Conservation (phyloP, 441 rosid species). For the Pelargonium fulgidum region DNA sequence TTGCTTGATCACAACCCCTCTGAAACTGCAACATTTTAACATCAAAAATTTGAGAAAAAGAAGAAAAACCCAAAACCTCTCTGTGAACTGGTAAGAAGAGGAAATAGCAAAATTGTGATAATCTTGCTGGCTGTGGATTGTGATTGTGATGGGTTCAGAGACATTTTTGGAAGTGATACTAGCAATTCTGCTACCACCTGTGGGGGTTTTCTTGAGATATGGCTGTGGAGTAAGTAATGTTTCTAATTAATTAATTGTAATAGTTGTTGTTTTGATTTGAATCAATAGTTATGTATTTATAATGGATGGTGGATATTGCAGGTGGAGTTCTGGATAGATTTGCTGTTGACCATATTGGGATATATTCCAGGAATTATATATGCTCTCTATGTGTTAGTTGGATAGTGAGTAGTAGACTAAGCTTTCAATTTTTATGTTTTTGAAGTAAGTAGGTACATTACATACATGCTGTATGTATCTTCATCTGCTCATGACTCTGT, state of each 20-base stretch:
- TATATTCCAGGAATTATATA: slow-evolving; percentile 87
- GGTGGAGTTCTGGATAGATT: slow-evolving; percentile 86
- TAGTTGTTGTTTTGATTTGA: neutral
- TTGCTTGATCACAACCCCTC: too few species aligned
- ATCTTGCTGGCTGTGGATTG: neutral
- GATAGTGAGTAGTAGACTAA: slow-evolving; percentile 23
- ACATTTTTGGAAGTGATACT: slow-evolving; percentile 58
- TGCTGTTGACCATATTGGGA: slow-evolving; percentile 71
- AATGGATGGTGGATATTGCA: slow-evolving; percentile 25
- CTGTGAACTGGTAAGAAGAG: too few species aligned
- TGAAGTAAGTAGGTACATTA: too few species aligned
- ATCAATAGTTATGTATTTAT: neutral
- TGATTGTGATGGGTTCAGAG: slow-evolving; percentile 44
- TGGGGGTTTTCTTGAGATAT: slow-evolving; percentile 63
- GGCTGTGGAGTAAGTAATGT: slow-evolving; percentile 44
- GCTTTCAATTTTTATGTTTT: too few species aligned
- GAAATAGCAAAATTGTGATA: too few species aligned
- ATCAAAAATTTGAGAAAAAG: too few species aligned
- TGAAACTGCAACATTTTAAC: too few species aligned
- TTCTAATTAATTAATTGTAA: neutral
- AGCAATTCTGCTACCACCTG: slow-evolving; percentile 58
- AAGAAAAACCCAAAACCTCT: too few species aligned
- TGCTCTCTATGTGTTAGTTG: slow-evolving; percentile 74
- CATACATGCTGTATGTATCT: too few species aligned
- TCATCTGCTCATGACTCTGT: too few species aligned